Conservation (phyloP, 225 moss, liverwort and hornwort species). For the Pseudisothecium myosuroides region DNA sequence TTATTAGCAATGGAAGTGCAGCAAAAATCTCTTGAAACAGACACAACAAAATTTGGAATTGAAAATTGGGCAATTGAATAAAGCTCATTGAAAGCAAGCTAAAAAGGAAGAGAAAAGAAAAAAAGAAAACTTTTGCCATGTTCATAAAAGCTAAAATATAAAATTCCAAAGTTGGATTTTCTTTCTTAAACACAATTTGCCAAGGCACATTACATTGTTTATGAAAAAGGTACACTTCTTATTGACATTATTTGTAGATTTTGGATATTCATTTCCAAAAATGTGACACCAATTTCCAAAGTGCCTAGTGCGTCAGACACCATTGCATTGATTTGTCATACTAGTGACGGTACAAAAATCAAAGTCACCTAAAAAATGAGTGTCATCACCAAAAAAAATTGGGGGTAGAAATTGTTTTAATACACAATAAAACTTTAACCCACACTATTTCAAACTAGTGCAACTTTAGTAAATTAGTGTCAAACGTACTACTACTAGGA, state of each 20-base stretch:
- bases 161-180: neutral
- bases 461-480: neutral
- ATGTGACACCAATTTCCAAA: neutral
- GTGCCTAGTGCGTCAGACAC: accelerated
- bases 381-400: too few relatives aligned
- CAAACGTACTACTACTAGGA: neutral
- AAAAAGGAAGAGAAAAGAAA: accelerated
- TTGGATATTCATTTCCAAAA: neutral
- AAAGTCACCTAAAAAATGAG: neutral
- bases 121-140: too few relatives aligned
- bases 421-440: neutral
- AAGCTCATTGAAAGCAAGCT: neutral
- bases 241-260: neutral
- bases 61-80: neutral
- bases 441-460: neutral
- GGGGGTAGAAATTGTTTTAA: neutral
- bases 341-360: neutral
- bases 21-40: neutral
- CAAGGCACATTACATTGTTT: neutral
- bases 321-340: neutral
- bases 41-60: neutral
- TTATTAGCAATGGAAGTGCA: neutral
- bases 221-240: neutral
- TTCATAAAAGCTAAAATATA: neutral
- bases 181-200: neutral